Conservation (phyloP, 345 rosid genomes). For the Syzygium oleosum region DNA sequence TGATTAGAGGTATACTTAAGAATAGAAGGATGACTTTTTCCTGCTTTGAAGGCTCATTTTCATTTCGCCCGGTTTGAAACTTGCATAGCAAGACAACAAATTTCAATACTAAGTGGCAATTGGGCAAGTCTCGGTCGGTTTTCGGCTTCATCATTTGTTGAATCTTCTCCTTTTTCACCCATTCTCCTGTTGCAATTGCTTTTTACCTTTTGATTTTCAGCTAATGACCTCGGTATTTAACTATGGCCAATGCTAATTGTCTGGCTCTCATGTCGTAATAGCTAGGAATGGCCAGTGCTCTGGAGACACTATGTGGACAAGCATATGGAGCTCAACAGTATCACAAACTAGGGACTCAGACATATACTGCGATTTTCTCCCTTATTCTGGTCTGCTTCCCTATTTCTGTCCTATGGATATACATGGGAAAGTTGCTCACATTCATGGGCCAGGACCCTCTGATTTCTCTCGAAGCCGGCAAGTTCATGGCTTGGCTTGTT, state of each 20-base stretch:
- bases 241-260: constrained; percentile 4
- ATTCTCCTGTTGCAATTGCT: neutral
- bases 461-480: constrained; percentile 29
- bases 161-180: neutral
- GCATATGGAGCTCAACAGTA: constrained; percentile 56
- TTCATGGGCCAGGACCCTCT: constrained; percentile 32
- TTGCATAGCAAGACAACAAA: neutral
- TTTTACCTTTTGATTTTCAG: neutral
- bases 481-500: constrained; percentile 21
- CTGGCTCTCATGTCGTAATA: neutral
- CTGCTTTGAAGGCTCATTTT: neutral
- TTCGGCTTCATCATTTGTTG: neutral
- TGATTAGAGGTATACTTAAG: neutral
- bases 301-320: constrained; percentile 69
- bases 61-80: neutral
- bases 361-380: constrained; percentile 30
- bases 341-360: constrained; percentile 22
- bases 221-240: neutral
- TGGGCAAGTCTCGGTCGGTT: neutral
- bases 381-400: constrained; percentile 22
- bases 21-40: neutral
- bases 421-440: constrained; percentile 29
- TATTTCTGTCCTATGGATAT: constrained; percentile 30
- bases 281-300: constrained; percentile 15
- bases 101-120: neutral